phyloP scores from a whole-genome alignment of 345 rosid species.

The Lepidium sativum region DNA sequence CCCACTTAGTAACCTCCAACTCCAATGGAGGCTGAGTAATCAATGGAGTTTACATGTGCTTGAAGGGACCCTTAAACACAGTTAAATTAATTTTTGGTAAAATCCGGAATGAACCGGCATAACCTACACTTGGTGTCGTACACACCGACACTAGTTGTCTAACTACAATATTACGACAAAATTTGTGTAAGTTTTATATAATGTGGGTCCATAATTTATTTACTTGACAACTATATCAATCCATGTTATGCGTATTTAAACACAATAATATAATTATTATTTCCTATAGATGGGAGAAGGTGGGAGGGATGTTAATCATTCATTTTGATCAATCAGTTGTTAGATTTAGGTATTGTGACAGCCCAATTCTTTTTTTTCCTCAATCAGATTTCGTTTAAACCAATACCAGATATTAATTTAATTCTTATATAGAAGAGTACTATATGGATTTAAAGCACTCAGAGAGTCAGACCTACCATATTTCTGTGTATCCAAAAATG shows the following conservation, averaged over 20 bases:
- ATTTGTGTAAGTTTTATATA: neutral
- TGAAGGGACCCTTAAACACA: neutral
- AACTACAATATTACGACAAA: neutral
- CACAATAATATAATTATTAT: neutral
- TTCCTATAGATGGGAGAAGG: neutral
- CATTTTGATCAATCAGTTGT: conserved; percentile 12
- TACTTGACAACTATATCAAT: conserved; percentile 12
- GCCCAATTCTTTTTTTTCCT: too few species aligned
- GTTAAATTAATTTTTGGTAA: neutral
- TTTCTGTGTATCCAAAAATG: neutral
- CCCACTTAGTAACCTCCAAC: too few species aligned
- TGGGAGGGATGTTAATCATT: conserved; percentile 13
- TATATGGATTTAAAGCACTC: neutral
- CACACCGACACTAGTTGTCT: conserved; percentile 8
- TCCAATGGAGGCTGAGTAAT: too few species aligned
- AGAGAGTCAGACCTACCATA: conserved; percentile 8
- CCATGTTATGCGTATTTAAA: conserved; percentile 8
- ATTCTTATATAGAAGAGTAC: neutral
- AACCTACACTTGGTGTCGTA: neutral
- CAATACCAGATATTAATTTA: neutral
- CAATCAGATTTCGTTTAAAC: neutral
- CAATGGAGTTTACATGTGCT: neutral
- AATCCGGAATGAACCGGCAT: neutral
- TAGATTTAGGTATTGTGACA: neutral
- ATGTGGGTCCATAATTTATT: conserved; percentile 12